A percentile compares a stretch with the other conserved stretches of the same genome.
Evolutionary conservation across 2,329 filamentous ascomycete species (phyloP).

Genomic region (Metarhizium robertsii): DNA sequence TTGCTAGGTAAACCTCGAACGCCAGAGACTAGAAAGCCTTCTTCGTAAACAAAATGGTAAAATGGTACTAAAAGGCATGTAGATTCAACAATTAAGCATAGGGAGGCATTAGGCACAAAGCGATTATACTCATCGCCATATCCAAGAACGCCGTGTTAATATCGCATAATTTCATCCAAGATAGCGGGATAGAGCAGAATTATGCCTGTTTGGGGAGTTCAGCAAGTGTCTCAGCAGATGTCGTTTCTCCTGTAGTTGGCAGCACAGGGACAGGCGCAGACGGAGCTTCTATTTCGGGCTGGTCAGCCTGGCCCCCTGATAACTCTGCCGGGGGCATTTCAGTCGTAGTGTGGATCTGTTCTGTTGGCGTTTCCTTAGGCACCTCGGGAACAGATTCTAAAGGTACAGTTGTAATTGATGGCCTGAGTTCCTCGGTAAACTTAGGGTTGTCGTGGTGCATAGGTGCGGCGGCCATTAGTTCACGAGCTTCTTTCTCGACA

Average conservation of each 20-base stretch:
- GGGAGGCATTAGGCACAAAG: not conserved
- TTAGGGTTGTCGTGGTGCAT: not conserved
- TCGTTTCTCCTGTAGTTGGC: not conserved
- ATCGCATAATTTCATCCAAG: not conserved
- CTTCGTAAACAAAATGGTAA: not conserved
- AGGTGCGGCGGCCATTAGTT: not conserved
- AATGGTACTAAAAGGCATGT: not conserved
- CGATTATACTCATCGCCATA: not conserved
- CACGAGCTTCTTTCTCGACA: not conserved
- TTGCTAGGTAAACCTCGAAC: not conserved
- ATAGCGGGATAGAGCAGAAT: not conserved
- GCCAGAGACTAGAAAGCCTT: not conserved
- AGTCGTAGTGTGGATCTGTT: not conserved
- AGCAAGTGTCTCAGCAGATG: not conserved
- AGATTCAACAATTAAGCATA: not conserved
- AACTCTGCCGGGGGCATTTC: not conserved
- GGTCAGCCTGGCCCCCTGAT: not conserved
- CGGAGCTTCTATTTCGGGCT: not conserved
- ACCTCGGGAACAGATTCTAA: not conserved
- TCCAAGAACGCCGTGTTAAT: not conserved
- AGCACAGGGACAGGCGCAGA: not conserved
- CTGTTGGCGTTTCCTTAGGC: not conserved
- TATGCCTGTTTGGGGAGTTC: not conserved
- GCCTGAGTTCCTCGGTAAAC: not conserved
- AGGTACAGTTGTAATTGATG: not conserved